A percentile compares a stretch with the other conserved stretches of the same genome.
These are phyloP conservation scores for Alternaria sp. DNA, from an alignment of 2,329 filamentous ascomycete species.

Conservation along the genomic window DNA sequence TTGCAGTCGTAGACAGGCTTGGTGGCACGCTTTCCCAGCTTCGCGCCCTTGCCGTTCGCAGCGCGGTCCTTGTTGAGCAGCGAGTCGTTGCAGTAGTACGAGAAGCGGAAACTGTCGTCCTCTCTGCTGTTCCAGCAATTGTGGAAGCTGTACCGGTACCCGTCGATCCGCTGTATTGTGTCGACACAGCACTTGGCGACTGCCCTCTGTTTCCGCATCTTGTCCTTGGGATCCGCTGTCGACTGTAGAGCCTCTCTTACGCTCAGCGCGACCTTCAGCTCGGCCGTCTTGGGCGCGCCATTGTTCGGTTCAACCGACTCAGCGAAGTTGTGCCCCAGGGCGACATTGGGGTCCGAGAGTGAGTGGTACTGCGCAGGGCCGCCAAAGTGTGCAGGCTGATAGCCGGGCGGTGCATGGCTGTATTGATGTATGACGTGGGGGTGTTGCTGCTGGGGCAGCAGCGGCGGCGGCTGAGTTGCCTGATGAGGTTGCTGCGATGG, in stretches of 20 bases:
- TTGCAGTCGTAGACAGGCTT: constrained; percentile 61
- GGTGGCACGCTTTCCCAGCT: constrained; percentile 49
- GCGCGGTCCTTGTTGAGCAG: constrained; percentile 61
- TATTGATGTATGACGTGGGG: constrained; percentile 24
- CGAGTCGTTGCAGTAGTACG: constrained; percentile 61
- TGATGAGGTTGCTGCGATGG: constrained; percentile 11
- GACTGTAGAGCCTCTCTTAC: constrained; percentile 49
- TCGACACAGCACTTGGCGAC: constrained; percentile 58
- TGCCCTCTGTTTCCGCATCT: constrained; percentile 57
- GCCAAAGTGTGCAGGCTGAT: constrained; percentile 42
- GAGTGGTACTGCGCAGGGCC: constrained; percentile 33
- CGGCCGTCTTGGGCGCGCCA: constrained; percentile 25
- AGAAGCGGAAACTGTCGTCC: constrained; percentile 58
- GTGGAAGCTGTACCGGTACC: constrained; percentile 60
- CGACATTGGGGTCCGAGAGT: constrained; percentile 38
- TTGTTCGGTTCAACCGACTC: constrained; percentile 18
- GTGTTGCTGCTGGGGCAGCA: constrained; percentile 9
- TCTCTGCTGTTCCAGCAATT: constrained; percentile 60
- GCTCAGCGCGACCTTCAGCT: constrained; percentile 44
- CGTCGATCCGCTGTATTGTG: constrained; percentile 56
- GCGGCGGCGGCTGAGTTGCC: constrained; percentile 8
- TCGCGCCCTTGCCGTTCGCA: constrained; percentile 55
- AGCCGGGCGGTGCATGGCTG: constrained; percentile 38
- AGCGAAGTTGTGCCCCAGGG: constrained; percentile 34
- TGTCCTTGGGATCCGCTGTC: constrained; percentile 50